phyloP scores from a whole-genome alignment of 169 alveolate genomes.

The Cryptosporidium sp. region DNA sequence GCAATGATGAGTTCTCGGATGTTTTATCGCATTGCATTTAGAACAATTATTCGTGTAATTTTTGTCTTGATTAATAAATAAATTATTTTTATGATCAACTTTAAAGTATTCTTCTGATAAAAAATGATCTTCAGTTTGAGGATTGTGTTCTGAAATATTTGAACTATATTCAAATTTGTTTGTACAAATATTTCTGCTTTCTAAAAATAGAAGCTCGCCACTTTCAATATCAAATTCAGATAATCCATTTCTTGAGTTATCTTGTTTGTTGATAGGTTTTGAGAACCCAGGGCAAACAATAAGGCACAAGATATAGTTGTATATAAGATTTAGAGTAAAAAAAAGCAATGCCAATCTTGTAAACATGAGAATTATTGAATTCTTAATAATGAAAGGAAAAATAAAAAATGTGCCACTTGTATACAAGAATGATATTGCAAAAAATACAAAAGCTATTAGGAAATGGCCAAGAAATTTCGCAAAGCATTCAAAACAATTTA shows the following conservation, averaged over 20 bases:
- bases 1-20: constrained; percentile 90
- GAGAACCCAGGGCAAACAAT: constrained; percentile 43
- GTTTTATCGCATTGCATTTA: constrained; percentile 74
- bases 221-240: neutral
- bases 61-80: neutral
- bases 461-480: constrained; percentile 54
- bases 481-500: constrained; percentile 47
- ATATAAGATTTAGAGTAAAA: constrained; percentile 41
- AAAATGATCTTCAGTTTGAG: neutral
- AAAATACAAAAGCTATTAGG: constrained; percentile 60
- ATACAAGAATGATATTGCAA: constrained; percentile 49
- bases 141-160: neutral
- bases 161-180: neutral
- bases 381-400: constrained; percentile 39
- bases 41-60: constrained; percentile 3
- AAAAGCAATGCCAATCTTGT: constrained; percentile 16
- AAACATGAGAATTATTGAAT: neutral
- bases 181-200: neutral
- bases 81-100: neutral
- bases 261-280: neutral
- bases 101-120: neutral
- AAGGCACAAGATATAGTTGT: constrained; percentile 50
- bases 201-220: neutral
- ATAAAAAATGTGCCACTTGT: constrained; percentile 58
- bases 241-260: neutral